phyloP scores from a whole-genome alignment of 257 asterid genomes.

The Salvia rosmarinus region DNA sequence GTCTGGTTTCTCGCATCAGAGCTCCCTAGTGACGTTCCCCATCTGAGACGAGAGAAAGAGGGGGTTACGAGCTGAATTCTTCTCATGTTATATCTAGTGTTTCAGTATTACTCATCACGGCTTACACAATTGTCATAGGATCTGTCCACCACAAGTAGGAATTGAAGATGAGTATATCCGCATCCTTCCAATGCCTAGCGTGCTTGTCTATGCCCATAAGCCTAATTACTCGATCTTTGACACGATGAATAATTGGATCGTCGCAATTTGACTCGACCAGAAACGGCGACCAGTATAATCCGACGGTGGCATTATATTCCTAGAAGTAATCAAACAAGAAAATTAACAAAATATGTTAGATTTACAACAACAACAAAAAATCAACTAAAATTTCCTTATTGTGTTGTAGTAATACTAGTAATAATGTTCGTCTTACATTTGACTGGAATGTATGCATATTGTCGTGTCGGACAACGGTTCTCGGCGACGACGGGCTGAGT shows the following conservation, averaged over 20 bases:
- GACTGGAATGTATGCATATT: constrained; percentile 41
- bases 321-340: constrained; percentile 7
- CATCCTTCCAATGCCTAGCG: constrained; percentile 76
- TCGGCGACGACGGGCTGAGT: constrained; percentile 39
- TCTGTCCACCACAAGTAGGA: constrained; percentile 77
- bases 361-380: background rate
- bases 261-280: constrained; percentile 87
- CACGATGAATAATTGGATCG: constrained; percentile 50
- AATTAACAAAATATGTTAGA: background rate
- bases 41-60: constrained; percentile 33
- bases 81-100: no score
- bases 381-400: no score
- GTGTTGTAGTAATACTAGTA: no score
- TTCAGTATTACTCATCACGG: background rate
- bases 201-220: constrained; percentile 65
- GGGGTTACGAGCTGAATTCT: no score
- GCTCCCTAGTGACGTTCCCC: constrained; percentile 60
- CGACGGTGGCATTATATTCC: constrained; percentile 81
- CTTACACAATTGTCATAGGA: constrained; percentile 68
- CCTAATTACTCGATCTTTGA: constrained; percentile 51
- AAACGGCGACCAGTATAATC: constrained; percentile 86
- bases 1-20: constrained; percentile 50
- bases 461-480: constrained; percentile 22
- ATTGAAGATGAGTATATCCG: constrained; percentile 76
- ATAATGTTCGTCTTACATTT: constrained; percentile 39